Percentiles rank a stretch among this genome's conserved stretches.
Evolutionary conservation across 768 basidiomycete species (phyloP).

Genomic region (Agrocybe praecox): DNA sequence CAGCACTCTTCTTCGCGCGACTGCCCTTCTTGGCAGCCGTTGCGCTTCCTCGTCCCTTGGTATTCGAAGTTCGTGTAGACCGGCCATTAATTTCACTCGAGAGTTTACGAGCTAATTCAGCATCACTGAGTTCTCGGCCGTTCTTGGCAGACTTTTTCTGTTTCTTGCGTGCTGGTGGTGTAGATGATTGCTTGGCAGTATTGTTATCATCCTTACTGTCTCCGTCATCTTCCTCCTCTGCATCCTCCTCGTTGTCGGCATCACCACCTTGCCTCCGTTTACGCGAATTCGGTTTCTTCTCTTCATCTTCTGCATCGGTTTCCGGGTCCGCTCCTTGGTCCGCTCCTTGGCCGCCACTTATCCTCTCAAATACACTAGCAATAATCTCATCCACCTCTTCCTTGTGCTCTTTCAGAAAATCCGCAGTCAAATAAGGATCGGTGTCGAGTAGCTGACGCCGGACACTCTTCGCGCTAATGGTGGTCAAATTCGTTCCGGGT

Average conservation of each 20-base stretch:
- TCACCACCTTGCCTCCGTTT: constrained; percentile 41
- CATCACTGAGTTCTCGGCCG: constrained; percentile 62
- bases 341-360: constrained; percentile 43
- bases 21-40: constrained; percentile 45
- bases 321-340: constrained; percentile 29
- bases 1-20: constrained; percentile 56
- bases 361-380: constrained; percentile 59
- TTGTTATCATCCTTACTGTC: constrained; percentile 21
- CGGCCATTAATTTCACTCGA: constrained; percentile 71
- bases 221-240: constrained; percentile 31
- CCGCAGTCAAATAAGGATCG: constrained; percentile 55
- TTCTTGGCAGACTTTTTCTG: constrained; percentile 51
- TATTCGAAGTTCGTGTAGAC: constrained; percentile 49
- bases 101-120: constrained; percentile 69
- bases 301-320: constrained; percentile 27
- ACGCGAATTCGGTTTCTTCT: constrained; percentile 28
- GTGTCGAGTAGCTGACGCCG: constrained; percentile 67
- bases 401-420: constrained; percentile 68
- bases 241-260: constrained; percentile 21
- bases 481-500: constrained; percentile 75
- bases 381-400: constrained; percentile 72
- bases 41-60: constrained; percentile 34
- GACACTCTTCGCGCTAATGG: constrained; percentile 89
- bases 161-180: constrained; percentile 48
- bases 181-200: constrained; percentile 24